Evolutionary conservation across 148 eudicot genomes (phyloP), one percentile per base, ranked within the genome.

Genomic region (Persicaria maculosa): DNA sequence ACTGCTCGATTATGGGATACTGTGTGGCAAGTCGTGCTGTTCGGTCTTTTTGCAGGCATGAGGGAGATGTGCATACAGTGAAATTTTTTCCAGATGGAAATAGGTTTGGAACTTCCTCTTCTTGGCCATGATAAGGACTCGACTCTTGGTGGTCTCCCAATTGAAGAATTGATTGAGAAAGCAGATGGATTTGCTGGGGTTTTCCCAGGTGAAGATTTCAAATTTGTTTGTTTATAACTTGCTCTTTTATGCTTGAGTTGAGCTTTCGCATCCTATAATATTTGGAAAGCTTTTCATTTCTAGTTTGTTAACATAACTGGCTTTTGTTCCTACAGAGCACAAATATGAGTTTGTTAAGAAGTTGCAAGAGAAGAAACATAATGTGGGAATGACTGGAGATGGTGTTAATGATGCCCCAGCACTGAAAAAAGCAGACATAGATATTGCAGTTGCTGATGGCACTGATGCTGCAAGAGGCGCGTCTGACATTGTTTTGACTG

Each of bases 391-490:
- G 98, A 95, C 98, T 0, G 98, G 97, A 48, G 98, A 95, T 81
- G 98, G 98, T 80, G 98, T 95, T 16, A 92, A 95, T 64, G 98
- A 95, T 78, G 98, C 98, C 72, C 97, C 97, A 79, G 98, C 98
- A 31, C 76, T 95, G 67, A 95, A 95, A 82, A 95, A 88, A 81
- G 98, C 98, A 7, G 98, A 95, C 78, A 92, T 95, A 40, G 98
- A 97, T 71, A 94, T 94, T 75, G 98, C 98, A 20, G 97, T 94
- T 65, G 98, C 89, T 73, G 98, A 95, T 75, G 93, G 96, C 64
- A 95, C 97, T 45, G 98, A 95, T 82, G 98, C 98, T 48, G 98
- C 98, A 68, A 77, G 97, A 82, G 74, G 98, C 71, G 98, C 98
- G 68, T 95, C 98, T 19, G 97, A 95, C 73, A 92, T 92, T 74